Base-by-base conservation (phyloP, 495 filamentous ascomycete species). In the Amniculicola lignicola region DNA sequence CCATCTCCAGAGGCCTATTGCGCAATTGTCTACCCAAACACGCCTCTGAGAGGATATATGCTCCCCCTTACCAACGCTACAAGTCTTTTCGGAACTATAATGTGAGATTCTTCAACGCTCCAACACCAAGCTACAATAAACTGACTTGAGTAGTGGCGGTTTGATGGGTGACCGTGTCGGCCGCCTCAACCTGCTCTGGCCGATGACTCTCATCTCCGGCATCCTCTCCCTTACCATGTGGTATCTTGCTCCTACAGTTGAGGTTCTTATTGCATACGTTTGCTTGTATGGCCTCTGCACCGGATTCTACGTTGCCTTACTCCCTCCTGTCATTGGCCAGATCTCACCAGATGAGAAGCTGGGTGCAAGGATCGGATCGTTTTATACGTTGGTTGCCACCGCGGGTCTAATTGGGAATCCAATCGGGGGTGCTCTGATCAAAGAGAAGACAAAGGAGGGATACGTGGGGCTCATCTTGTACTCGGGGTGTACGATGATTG, bases 1-100 rank as follows among this genome's bases (percentile, higher is more conserved):
- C n/a, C n/a, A n/a, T n/a, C n/a, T n/a, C n/a, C 29, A 57, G 53
- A 50, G 14, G 14, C 35, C 3, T 57, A 57, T 27, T 16, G 41
- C 22, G n/a, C 1, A 6, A n/a, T 23, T 16, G 22, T n/a, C 6
- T 48, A 27, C 18, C 42, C 9, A n/a, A 16, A 10, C 2, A 36
- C 19, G 4, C 9, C 15, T 15, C 28, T 50, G 6, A 14, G 22
- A 12, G 43, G 24, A 1, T 57, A 41, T 21, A 15, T 57, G 24
- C 25, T 57, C 0, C 23, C 53, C 4, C 10, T 57, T 11, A 40
- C 50, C 10, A 49, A 49, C 21, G 53, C n/a, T 2, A 23, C 33
- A 23, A 21, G 43, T 12, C 29, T 57, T 9, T 10, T 39, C 1
- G 53, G 53, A 16, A 37, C 15, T 21, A 36, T 57, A 9, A 5